phyloP scores from a whole-genome alignment of 768 basidiomycete genomes.

The Sporobolomyces phaffii region DNA sequence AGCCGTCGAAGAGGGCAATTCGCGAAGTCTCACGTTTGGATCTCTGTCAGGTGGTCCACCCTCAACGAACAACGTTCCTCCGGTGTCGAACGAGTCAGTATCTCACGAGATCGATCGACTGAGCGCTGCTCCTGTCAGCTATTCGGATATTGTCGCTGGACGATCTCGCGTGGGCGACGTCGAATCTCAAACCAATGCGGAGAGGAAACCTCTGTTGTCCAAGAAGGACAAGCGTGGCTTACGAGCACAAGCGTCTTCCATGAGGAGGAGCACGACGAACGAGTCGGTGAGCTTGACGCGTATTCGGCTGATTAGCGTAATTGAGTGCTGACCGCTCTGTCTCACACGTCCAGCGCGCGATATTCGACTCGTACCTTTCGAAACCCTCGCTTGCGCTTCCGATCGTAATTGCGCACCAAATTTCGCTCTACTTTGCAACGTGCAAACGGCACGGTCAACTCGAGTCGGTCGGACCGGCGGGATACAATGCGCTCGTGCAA shows the following conservation, averaged over 20 bases:
- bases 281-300: background rate
- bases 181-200: conserved; percentile 4
- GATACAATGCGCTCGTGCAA: conserved; percentile 45
- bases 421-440: conserved; percentile 49
- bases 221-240: background rate
- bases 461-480: conserved; percentile 76
- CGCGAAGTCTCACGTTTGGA: background rate
- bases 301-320: no score
- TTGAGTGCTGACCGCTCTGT: no score
- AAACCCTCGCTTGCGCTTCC: conserved; percentile 70
- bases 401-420: conserved; percentile 55
- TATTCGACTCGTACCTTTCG: conserved; percentile 23
- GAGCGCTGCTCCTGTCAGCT: background rate
- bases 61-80: background rate
- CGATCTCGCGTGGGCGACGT: background rate
- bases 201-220: conserved; percentile 20
- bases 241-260: background rate
- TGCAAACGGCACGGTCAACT: conserved; percentile 67
- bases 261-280: background rate
- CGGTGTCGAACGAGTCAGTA: background rate
- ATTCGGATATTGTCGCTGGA: background rate
- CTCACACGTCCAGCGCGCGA: conserved; percentile 17
- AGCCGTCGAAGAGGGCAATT: background rate
- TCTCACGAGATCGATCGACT: background rate
- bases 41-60: background rate